Conservation (phyloP, 768 basidiomycete species). For the Cystobasidium tubakii region DNA sequence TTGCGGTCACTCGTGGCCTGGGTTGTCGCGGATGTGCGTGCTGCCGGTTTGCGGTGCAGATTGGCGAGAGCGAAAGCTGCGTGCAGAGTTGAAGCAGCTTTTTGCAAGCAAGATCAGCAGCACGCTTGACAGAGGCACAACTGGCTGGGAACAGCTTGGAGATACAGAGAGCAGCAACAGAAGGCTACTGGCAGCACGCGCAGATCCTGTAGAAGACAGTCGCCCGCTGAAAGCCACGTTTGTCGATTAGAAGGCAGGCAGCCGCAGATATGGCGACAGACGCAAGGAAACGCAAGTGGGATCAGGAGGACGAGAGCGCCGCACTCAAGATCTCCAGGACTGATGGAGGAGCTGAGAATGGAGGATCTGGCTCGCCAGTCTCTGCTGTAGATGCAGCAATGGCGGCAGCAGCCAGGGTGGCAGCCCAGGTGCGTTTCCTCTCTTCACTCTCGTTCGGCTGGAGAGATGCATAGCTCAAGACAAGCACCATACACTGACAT, state of each 20-base stretch:
- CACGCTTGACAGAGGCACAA: not conserved
- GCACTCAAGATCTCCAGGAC: conserved; percentile 2
- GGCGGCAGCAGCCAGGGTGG: conserved; percentile 22
- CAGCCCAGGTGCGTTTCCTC: conserved; percentile 23
- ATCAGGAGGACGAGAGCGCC: conserved; percentile 23
- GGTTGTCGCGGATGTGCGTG: not conserved
- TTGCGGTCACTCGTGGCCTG: not conserved
- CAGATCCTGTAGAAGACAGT: not conserved
- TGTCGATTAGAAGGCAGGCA: not conserved
- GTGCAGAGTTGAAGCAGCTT: not conserved
- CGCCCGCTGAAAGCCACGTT: not conserved
- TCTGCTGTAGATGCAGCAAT: conserved; percentile 33
- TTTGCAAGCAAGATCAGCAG: not conserved
- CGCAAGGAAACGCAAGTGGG: conserved; percentile 35
- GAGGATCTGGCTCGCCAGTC: not conserved
- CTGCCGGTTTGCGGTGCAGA: not conserved
- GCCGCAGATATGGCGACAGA: conserved; percentile 11
- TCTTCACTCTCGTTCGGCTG: not conserved
- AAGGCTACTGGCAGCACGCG: too few species aligned
- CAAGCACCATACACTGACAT: not conserved
- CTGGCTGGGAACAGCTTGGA: not conserved
- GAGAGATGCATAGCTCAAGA: not conserved
- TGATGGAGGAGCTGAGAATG: conserved; percentile 8
- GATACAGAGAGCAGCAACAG: not conserved
- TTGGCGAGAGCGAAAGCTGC: not conserved